A percentile compares a stretch with the other conserved stretches of the same genome.
phyloP scores from a whole-genome alignment of 2,329 filamentous ascomycete genomes.

The Scedosporium apiospermum region DNA sequence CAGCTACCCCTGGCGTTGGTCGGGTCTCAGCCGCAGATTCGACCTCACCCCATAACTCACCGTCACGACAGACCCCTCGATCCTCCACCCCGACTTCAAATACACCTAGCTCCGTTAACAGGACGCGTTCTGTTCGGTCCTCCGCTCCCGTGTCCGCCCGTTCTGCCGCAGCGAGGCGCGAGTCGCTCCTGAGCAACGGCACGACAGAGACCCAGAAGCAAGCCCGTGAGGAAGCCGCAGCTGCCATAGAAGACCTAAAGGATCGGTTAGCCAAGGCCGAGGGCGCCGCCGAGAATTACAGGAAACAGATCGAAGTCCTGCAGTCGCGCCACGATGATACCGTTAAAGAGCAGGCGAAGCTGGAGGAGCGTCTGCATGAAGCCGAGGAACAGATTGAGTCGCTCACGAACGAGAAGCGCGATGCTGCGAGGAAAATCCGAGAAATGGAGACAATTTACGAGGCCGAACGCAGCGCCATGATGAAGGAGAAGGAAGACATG shows the following conservation, averaged over 20 bases:
- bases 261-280: constrained; percentile 76
- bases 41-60: constrained; percentile 1
- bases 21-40: background rate
- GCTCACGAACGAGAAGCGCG: constrained; percentile 76
- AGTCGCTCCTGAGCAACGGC: constrained; percentile 32
- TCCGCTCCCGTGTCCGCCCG: constrained; percentile 64
- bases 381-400: constrained; percentile 74
- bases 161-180: constrained; percentile 54
- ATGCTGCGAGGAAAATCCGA: constrained; percentile 71
- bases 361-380: constrained; percentile 84
- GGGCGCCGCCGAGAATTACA: constrained; percentile 63
- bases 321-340: constrained; percentile 82
- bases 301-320: constrained; percentile 76
- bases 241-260: constrained; percentile 75
- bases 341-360: constrained; percentile 67
- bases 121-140: constrained; percentile 56
- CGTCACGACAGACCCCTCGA: constrained; percentile 14
- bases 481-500: constrained; percentile 88
- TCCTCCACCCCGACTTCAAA: constrained; percentile 38
- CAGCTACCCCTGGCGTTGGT: constrained; percentile 1
- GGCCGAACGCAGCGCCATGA: constrained; percentile 74
- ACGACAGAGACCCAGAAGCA: constrained; percentile 51
- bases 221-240: constrained; percentile 67
- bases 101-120: constrained; percentile 32
- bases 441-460: constrained; percentile 93